Evolutionary conservation across 2,329 filamentous ascomycete species (phyloP), one percentile per base, ranked within the genome.

Genomic region (Fusarium tuaranense): DNA sequence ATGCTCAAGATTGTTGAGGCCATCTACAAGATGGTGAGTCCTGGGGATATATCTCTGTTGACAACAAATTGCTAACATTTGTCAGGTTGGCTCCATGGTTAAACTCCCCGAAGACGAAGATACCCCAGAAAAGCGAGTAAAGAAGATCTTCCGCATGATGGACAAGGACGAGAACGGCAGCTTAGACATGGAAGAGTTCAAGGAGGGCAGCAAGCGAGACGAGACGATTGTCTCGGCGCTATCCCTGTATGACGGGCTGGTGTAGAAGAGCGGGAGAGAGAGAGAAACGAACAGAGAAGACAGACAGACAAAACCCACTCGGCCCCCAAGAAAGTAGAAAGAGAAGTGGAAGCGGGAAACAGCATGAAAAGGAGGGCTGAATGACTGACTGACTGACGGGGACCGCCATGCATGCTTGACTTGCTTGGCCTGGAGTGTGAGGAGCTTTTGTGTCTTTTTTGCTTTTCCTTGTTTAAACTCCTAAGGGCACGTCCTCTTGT

Each of bases 121-220:
- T 86, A 99, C 97, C 67, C 97, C 97, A 20, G 96, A 98, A 88
- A 99, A 99, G 88, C 93, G 97, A 75, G 97, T 99, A 73, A 92
- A 89, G 85, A 99, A 99, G 89, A 98, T 99, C 84, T 99, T 99
- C 89, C 90, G 93, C 80, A 98, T 98, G 97, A 99, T 99, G 97
- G 97, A 99, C 88, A 99, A 99, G 89, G 97, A 99, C 83, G 96
- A 98, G 87, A 98, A 98, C 82, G 97, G 96, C 78, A 97, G 94
- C 81, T 87, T 99, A 79, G 96, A 98, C 83, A 96, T 98, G 90
- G 93, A 95, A 71, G 97, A 99, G 84, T 99, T 99, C 89, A 98
- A 98, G 87, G 97, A 99, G 86, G 97, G 97, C 78, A 98, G 95
- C 87, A 98, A 98, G 88, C 94, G 95, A 70, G 97, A 99, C 85